A percentile compares a stretch with the other conserved stretches of the same genome.
Evolutionary conservation across 768 basidiomycete species (phyloP).

Genomic region (Russula griseocarnosa): DNA sequence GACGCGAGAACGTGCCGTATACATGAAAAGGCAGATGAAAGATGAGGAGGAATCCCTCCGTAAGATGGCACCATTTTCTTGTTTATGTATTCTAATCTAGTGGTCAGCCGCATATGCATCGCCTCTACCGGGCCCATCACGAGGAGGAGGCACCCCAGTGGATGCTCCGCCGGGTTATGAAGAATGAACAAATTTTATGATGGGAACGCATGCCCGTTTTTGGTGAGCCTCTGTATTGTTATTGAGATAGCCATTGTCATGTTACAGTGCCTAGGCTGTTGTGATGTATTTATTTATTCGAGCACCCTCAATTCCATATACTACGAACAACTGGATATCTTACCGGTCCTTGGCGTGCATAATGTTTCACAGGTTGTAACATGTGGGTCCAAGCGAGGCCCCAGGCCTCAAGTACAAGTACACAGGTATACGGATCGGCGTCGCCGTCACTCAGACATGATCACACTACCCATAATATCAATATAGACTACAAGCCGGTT

Average conservation of each 20-base stretch:
- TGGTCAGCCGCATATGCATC: slow-evolving; percentile 28
- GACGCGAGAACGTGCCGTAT: slow-evolving; percentile 68
- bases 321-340: background rate
- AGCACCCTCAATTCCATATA: background rate
- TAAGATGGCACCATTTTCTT: slow-evolving; percentile 37
- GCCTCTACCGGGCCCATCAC: slow-evolving; percentile 24
- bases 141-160: slow-evolving; percentile 26
- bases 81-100: background rate
- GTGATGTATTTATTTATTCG: background rate
- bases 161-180: slow-evolving; percentile 34
- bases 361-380: background rate
- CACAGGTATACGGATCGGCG: background rate
- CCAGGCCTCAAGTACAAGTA: background rate
- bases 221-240: slow-evolving; percentile 13
- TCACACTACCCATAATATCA: background rate
- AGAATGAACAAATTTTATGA: slow-evolving; percentile 22
- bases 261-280: slow-evolving; percentile 11
- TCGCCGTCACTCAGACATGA: background rate
- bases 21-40: slow-evolving; percentile 60
- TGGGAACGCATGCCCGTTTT: slow-evolving; percentile 8
- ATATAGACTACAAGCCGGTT: background rate
- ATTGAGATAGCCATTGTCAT: background rate
- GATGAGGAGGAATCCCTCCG: slow-evolving; percentile 62
- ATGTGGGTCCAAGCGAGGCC: background rate
- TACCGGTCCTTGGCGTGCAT: background rate